Percentiles rank a stretch among this genome's conserved stretches.
These are phyloP conservation scores for Hygrophoropsis aurantiaca DNA, from an alignment of 768 basidiomycete genomes.

Conservation along the genomic window DNA sequence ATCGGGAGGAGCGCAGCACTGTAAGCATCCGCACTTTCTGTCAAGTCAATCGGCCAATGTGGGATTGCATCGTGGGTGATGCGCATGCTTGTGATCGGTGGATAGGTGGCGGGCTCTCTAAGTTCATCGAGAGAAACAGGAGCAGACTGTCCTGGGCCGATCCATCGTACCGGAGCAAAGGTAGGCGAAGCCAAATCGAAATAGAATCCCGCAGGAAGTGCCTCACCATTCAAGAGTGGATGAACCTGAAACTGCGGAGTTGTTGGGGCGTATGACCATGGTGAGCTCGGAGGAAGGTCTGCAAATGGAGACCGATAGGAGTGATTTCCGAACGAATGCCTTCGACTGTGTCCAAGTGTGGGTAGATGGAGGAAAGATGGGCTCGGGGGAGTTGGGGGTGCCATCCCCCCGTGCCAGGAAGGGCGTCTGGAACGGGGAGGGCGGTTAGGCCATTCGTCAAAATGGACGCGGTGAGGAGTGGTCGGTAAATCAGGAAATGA, in stretches of 20 bases:
- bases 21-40: slow-evolving; percentile 33
- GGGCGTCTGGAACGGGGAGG: slow-evolving; percentile 35
- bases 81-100: slow-evolving; percentile 51
- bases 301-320: slow-evolving; percentile 12
- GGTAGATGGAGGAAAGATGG: slow-evolving; percentile 21
- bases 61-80: slow-evolving; percentile 58
- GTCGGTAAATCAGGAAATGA: slow-evolving; percentile 27
- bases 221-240: slow-evolving; percentile 48
- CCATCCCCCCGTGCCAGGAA: slow-evolving; percentile 43
- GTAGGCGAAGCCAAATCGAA: slow-evolving; percentile 55
- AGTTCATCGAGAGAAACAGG: slow-evolving; percentile 47
- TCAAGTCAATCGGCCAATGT: slow-evolving; percentile 61
- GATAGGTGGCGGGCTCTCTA: slow-evolving; percentile 53
- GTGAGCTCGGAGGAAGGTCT: slow-evolving; percentile 18
- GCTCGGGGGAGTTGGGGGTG: slow-evolving; percentile 11
- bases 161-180: slow-evolving; percentile 43
- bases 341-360: slow-evolving; percentile 12
- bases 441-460: slow-evolving; percentile 22
- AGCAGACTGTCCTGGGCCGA: slow-evolving; percentile 37
- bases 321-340: slow-evolving; percentile 28
- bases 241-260: slow-evolving; percentile 28
- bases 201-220: slow-evolving; percentile 42
- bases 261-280: slow-evolving; percentile 17
- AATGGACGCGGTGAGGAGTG: slow-evolving; percentile 24
- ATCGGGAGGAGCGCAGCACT: slow-evolving; percentile 39